A percentile compares a stretch with the other conserved stretches of the same genome.
Conservation (phyloP, 495 filamentous ascomycete species). For the Aspergillus funiculosus region DNA sequence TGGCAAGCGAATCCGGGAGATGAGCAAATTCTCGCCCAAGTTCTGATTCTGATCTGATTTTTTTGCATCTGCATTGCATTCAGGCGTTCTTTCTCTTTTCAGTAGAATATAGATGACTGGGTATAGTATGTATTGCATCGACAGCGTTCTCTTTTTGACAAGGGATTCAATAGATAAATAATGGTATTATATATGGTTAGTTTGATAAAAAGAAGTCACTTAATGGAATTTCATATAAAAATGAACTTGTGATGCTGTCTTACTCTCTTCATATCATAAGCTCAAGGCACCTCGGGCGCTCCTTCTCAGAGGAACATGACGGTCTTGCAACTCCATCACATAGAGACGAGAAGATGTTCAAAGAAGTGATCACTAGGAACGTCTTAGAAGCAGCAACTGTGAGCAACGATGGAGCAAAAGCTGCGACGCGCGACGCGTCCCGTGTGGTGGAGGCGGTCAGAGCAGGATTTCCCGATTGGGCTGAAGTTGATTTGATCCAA, state of each 20-base stretch:
- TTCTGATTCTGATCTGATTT: constrained; percentile 19
- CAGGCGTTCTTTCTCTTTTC: background rate
- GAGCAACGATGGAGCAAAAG: background rate
- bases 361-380: too few species aligned
- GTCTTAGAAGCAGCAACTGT: too few species aligned
- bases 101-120: too few species aligned
- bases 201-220: background rate
- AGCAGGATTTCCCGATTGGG: constrained; percentile 3
- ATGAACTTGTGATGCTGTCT: too few species aligned
- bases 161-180: background rate
- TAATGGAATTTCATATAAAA: background rate
- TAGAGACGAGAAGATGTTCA: too few species aligned
- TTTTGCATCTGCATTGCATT: constrained; percentile 3
- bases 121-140: constrained; percentile 6
- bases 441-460: constrained; percentile 17
- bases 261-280: too few species aligned
- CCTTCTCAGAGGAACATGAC: too few species aligned
- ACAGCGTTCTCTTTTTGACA: background rate
- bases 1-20: constrained; percentile 54
- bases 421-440: constrained; percentile 22
- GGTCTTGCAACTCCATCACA: too few species aligned
- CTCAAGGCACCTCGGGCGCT: too few species aligned
- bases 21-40: constrained; percentile 45
- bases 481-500: background rate
- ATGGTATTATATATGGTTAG: background rate